A percentile compares a stretch with the other conserved stretches of the same genome.
phyloP scores from a whole-genome alignment of 768 basidiomycete genomes.

The Lyophyllum semitale region DNA sequence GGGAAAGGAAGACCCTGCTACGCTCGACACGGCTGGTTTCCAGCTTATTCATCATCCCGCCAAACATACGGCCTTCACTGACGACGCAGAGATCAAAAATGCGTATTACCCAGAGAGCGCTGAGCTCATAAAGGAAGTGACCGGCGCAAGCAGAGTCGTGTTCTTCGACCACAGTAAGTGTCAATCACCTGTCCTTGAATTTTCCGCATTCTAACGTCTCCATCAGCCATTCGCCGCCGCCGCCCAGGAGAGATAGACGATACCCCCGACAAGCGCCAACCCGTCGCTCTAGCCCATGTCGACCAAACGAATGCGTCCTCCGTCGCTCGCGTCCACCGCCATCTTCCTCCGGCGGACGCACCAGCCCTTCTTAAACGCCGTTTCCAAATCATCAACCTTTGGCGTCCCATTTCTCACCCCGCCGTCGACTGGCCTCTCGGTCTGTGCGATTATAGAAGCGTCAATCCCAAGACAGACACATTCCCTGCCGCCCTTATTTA shows the following conservation, averaged over 20 bases:
- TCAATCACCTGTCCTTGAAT: background rate
- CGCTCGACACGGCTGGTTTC: constrained; percentile 60
- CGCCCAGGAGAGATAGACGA: constrained; percentile 38
- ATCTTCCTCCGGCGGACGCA: constrained; percentile 49
- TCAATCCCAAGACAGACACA: constrained; percentile 42
- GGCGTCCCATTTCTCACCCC: constrained; percentile 53
- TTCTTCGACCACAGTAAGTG: constrained; percentile 65
- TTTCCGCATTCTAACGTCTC: background rate
- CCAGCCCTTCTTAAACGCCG: constrained; percentile 44
- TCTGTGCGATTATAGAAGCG: constrained; percentile 51
- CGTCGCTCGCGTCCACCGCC: constrained; percentile 47
- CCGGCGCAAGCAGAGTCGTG: constrained; percentile 57
- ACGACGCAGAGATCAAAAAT: constrained; percentile 45
- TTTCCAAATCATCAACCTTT: constrained; percentile 63
- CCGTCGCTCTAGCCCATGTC: constrained; percentile 47
- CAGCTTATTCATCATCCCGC: constrained; percentile 32
- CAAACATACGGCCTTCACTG: constrained; percentile 45
- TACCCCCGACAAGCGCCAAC: constrained; percentile 41
- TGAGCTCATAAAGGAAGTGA: constrained; percentile 55
- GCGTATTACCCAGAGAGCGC: constrained; percentile 63
- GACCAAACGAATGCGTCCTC: constrained; percentile 53
- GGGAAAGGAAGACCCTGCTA: constrained; percentile 58
- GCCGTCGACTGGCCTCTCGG: constrained; percentile 54
- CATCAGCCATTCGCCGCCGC: constrained; percentile 47
- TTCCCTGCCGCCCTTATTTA: constrained; percentile 47